Percentiles rank a stretch among this genome's conserved stretches.
Evolutionary conservation across 768 basidiomycete genomes (phyloP).

Genomic region (Antrodiella citrinella): DNA sequence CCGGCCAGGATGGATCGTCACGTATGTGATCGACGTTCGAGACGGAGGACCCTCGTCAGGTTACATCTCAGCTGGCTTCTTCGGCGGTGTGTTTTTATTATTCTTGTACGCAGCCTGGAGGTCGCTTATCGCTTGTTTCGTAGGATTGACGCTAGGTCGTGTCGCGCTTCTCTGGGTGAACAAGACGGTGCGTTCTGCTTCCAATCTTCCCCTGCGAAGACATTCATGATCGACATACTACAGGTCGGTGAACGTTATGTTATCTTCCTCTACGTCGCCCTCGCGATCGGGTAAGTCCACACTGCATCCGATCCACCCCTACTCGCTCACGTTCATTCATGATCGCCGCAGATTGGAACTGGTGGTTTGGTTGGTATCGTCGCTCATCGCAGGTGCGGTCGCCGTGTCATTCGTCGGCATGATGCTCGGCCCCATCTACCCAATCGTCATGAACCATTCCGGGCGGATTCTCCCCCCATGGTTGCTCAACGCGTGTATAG

Average conservation of each 20-base stretch:
- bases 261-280: slow-evolving; percentile 27
- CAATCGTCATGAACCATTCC: slow-evolving; percentile 33
- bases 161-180: slow-evolving; percentile 45
- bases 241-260: slow-evolving; percentile 31
- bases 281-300: slow-evolving; percentile 28
- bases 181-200: slow-evolving; percentile 22
- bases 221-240: background rate
- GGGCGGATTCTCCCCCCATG: slow-evolving; percentile 36
- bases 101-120: background rate
- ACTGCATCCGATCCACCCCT: background rate
- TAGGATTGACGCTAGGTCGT: slow-evolving; percentile 45
- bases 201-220: background rate
- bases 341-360: slow-evolving; percentile 38
- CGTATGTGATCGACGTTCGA: slow-evolving; percentile 37
- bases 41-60: slow-evolving; percentile 39
- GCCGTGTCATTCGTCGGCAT: slow-evolving; percentile 48
- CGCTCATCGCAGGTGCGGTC: slow-evolving; percentile 44
- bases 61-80: slow-evolving; percentile 44
- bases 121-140: background rate
- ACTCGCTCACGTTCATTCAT: background rate
- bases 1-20: slow-evolving; percentile 44
- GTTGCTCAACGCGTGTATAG: slow-evolving; percentile 33
- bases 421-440: slow-evolving; percentile 40
- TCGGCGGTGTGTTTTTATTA: slow-evolving; percentile 24
- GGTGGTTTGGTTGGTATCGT: slow-evolving; percentile 49